Evolutionary conservation across 1,284 basidiomycete genomes (phyloP).

Genomic region (Microstroma glucosiphilum): DNA sequence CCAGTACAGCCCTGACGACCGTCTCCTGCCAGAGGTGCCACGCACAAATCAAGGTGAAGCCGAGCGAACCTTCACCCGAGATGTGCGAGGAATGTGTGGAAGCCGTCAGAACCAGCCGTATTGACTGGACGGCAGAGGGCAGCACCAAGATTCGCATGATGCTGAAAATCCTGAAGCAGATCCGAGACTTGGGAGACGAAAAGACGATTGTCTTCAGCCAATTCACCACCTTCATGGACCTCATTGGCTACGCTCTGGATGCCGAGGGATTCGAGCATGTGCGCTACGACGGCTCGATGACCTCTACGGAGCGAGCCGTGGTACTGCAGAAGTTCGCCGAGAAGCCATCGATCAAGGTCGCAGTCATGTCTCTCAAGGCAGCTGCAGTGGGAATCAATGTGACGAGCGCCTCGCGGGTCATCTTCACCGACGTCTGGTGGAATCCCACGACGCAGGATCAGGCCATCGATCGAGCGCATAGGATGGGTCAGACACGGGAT

Average conservation of each 20-base stretch:
- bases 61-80: background rate
- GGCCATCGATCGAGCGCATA: conserved; percentile 87
- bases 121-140: conserved; percentile 57
- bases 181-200: conserved; percentile 53
- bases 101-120: conserved; percentile 28
- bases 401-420: conserved; percentile 88
- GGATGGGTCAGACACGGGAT: conserved; percentile 75
- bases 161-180: conserved; percentile 62
- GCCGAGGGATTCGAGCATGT: conserved; percentile 65
- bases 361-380: conserved; percentile 93
- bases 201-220: conserved; percentile 74
- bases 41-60: background rate
- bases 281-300: conserved; percentile 84
- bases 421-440: conserved; percentile 92
- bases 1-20: conserved; percentile 57
- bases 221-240: conserved; percentile 82
- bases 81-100: conserved; percentile 37
- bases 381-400: conserved; percentile 90
- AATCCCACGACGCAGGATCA: conserved; percentile 60
- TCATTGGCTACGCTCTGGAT: conserved; percentile 75
- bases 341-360: no score
- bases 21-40: conserved; percentile 45
- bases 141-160: conserved; percentile 79
- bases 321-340: no score
- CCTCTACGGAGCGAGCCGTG: conserved; percentile 62